phyloP scores from a whole-genome alignment of 306 rosid genomes.

The Astragalus membranaceus region DNA sequence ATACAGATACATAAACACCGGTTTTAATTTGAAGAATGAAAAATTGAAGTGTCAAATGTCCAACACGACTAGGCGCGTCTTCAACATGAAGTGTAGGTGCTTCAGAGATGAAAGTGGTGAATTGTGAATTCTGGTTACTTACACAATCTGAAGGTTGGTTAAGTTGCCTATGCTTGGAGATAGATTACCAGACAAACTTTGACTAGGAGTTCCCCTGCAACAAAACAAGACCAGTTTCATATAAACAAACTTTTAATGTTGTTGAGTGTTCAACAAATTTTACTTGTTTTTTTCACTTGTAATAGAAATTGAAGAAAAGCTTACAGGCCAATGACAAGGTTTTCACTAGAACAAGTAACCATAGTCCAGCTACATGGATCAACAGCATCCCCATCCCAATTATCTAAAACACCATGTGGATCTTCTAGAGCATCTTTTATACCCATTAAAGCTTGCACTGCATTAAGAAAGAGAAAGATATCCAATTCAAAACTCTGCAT shows the following conservation, averaged over 20 bases:
- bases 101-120: not conserved
- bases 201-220: conserved; percentile 93
- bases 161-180: conserved; percentile 93
- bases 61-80: too few species aligned
- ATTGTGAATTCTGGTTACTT: conserved; percentile 26
- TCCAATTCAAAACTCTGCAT: conserved; percentile 27
- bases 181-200: conserved; percentile 81
- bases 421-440: conserved; percentile 64
- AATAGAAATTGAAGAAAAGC: conserved; percentile 20
- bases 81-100: too few species aligned
- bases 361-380: conserved; percentile 99
- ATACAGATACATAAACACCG: too few species aligned
- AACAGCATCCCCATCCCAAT: conserved; percentile 95
- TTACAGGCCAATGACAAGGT: conserved; percentile 82
- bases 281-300: not conserved
- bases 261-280: not conserved
- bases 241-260: conserved; percentile 2
- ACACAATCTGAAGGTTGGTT: conserved; percentile 95
- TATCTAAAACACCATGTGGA: conserved; percentile 90
- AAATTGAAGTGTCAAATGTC: too few species aligned
- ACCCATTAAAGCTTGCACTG: conserved; percentile 93
- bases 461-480: conserved; percentile 12
- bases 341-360: conserved; percentile 93
- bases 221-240: conserved; percentile 30
- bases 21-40: too few species aligned